Conservation (phyloP, 1,139 yeast species). For the Kodamaea sp. region DNA sequence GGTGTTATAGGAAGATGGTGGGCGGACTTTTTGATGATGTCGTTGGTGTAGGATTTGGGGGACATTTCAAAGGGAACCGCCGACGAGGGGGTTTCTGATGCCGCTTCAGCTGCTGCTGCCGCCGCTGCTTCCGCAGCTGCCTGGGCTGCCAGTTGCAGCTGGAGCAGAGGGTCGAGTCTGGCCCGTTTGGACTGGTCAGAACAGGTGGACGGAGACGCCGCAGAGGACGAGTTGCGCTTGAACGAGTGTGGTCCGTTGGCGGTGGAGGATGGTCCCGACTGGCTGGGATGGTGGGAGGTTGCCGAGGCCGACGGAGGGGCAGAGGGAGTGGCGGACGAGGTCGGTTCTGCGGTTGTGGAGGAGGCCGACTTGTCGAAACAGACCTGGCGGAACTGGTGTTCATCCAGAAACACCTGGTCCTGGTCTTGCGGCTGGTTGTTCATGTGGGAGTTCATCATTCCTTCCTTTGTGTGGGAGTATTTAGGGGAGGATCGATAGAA, state of each 20-base stretch:
- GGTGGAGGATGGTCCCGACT: conserved; percentile 15
- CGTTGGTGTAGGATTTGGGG: conserved; percentile 14
- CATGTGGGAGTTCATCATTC: no score
- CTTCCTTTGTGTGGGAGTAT: no score
- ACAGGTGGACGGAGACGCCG: conserved; percentile 14
- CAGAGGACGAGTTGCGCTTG: conserved; percentile 18
- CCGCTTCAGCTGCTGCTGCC: conserved; percentile 7
- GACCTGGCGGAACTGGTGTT: conserved; percentile 36
- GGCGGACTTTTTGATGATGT: conserved; percentile 11
- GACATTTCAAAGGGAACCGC: conserved; percentile 11
- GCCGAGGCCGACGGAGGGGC: conserved; percentile 10
- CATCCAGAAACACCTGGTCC: conserved; percentile 34
- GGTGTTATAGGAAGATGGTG: conserved; percentile 14
- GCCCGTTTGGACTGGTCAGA: conserved; percentile 25
- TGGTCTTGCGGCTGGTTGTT: conserved; percentile 31
- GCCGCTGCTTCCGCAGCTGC: conserved; percentile 10
- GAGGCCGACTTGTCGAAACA: conserved; percentile 29
- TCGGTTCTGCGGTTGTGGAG: conserved; percentile 15
- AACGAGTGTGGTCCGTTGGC: conserved; percentile 11
- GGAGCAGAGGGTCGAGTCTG: conserved; percentile 25
- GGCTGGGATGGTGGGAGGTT: conserved; percentile 9
- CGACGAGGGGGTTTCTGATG: no score
- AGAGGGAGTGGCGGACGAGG: conserved; percentile 9
- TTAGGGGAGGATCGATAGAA: no score
- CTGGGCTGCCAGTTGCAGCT: conserved; percentile 15